Evolutionary conservation across 164 flowering plant species (phyloP).

Genomic region (Dillenia turbinata): DNA sequence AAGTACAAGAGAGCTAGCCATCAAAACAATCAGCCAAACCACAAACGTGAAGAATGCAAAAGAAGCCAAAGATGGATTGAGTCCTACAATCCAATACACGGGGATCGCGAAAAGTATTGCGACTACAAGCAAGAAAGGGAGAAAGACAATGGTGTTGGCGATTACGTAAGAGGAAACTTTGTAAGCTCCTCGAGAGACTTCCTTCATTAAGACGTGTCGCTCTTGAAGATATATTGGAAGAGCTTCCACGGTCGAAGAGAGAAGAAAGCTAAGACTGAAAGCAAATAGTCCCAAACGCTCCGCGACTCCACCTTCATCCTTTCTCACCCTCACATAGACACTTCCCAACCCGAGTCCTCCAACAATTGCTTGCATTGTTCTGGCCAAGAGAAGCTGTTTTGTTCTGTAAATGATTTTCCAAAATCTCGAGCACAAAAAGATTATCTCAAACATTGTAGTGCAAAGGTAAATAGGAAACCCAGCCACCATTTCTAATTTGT

Average conservation of each 20-base stretch:
- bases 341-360: conserved; percentile 86
- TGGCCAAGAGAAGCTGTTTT: conserved; percentile 78
- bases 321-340: conserved; percentile 56
- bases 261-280: conserved; percentile 85
- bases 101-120: conserved; percentile 72
- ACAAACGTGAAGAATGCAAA: conserved; percentile 61
- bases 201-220: conserved; percentile 76
- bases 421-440: conserved; percentile 56
- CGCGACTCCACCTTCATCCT: conserved; percentile 62
- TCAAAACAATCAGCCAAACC: conserved; percentile 83
- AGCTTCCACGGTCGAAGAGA: conserved; percentile 91
- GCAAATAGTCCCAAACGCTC: conserved; percentile 88
- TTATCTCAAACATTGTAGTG: conserved; percentile 41
- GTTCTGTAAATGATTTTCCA: conserved; percentile 86
- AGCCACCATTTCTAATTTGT: no score
- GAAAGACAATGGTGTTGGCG: conserved; percentile 77
- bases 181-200: conserved; percentile 81
- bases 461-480: background rate
- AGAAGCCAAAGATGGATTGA: conserved; percentile 66
- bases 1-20: conserved; percentile 91
- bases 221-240: conserved; percentile 93
- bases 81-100: conserved; percentile 86
- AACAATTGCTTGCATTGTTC: conserved; percentile 86
- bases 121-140: conserved; percentile 72
- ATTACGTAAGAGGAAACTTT: conserved; percentile 81